Evolutionary conservation across 352 stramenopile species (phyloP), one percentile per base, ranked within the genome.

Genomic region (Hyaloperonospora brassicae): DNA sequence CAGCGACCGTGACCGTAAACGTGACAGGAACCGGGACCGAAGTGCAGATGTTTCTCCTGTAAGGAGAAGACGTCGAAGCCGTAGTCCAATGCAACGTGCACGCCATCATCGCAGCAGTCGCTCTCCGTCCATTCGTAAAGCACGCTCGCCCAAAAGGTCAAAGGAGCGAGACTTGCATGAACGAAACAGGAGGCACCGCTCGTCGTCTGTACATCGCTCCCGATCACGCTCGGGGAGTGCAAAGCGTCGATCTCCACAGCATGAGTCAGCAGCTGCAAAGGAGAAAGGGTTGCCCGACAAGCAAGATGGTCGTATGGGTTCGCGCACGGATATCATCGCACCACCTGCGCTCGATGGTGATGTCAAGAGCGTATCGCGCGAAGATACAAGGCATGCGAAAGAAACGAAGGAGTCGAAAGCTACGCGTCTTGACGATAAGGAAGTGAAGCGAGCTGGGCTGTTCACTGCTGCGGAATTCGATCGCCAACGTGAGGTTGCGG

Each of bases 381-480:
- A 34, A 52, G n/a, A 14, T 47, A 22, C 31, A 13, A 41, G 42
- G 14, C 5, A 11, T 1, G 30, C 50, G 21, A 40, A 68, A 34
- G 4, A 21, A 10, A 62, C 55, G 21, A 50, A 53, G n/a, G 41
- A 57, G 24, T 23, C 10, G 2, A 50, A 45, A 14, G 9, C 24
- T 9, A 47, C 41, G n/a, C 1, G 17, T 42, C 47, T 2, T 11
- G 45, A 52, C 36, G 45, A 40, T 13, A 45, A 53, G 22, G 47
- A 61, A 50, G 62, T 72, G 39, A 76, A 75, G 39, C 77, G 73
- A 24, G 55, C 66, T 11, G 82, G 82, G 5, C 43, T 93, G 25
- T 90, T 89, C 46, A 90, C 77, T 7, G 68, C 75, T 17, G 62
- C 68, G 22, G 76, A 89, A 48, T 93, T 93, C 48, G 74, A 76